A percentile compares a stretch with the other conserved stretches of the same genome.
phyloP scores from a whole-genome alignment of 768 basidiomycete genomes.

The Phaeolepiota aurea region DNA sequence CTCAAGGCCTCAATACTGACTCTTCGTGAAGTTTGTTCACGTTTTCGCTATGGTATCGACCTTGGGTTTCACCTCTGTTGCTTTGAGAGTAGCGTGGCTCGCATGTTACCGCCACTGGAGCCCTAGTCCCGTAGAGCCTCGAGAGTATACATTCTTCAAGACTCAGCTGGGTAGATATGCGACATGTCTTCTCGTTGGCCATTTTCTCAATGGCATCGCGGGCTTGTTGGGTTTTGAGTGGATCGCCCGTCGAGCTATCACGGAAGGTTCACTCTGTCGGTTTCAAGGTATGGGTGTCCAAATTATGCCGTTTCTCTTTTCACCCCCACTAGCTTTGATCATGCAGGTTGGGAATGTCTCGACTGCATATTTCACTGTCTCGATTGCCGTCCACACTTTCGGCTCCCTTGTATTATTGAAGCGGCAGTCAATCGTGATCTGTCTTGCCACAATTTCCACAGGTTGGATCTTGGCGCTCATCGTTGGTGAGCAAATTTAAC shows the following conservation, averaged over 20 bases:
- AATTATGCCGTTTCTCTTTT: too few species aligned
- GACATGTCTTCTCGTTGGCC: conserved; percentile 52
- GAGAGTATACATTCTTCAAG: conserved; percentile 56
- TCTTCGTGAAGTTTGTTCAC: conserved; percentile 35
- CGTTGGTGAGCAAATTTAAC: conserved; percentile 41
- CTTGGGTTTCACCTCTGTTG: conserved; percentile 42
- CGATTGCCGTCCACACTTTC: conserved; percentile 63
- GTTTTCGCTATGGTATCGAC: conserved; percentile 47
- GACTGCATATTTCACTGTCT: conserved; percentile 55
- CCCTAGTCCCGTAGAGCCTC: conserved; percentile 16
- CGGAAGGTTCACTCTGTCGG: conserved; percentile 44
- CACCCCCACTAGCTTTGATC: conserved; percentile 16
- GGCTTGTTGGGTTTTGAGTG: conserved; percentile 50
- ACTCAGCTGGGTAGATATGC: conserved; percentile 67
- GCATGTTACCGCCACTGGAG: conserved; percentile 25
- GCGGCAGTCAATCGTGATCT: conserved; percentile 42
- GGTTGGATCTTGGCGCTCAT: conserved; percentile 49
- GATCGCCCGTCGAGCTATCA: conserved; percentile 33
- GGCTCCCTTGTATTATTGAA: conserved; percentile 51
- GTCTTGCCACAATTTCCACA: conserved; percentile 26
- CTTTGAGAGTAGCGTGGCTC: conserved; percentile 38
- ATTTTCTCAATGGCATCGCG: conserved; percentile 42
- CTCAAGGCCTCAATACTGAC: background rate
- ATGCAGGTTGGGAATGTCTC: conserved; percentile 57
- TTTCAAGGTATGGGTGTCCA: conserved; percentile 45